These are phyloP conservation scores for Aspergillus homomorphus DNA, from an alignment of 495 filamentous ascomycete species.

Conservation along the genomic window DNA sequence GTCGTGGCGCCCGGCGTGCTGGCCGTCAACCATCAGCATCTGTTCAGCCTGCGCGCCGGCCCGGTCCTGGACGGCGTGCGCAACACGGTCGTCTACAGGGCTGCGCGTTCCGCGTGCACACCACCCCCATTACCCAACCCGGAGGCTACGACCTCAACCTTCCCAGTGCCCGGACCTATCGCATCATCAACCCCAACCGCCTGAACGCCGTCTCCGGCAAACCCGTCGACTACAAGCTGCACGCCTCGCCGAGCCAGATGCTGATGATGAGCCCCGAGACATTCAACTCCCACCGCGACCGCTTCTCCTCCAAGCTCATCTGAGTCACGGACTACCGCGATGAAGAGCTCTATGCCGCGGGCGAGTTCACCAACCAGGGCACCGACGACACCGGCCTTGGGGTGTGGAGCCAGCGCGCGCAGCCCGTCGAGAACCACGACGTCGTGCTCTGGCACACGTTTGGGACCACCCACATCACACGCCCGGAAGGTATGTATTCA, in stretches of 20 bases:
- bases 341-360: slow-evolving; percentile 73
- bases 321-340: slow-evolving; percentile 79
- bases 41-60: slow-evolving; percentile 85
- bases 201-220: slow-evolving; percentile 68
- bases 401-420: slow-evolving; percentile 18
- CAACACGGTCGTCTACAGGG: slow-evolving; percentile 55
- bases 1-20: slow-evolving; percentile 81
- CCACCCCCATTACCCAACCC: slow-evolving; percentile 57
- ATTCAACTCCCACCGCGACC: slow-evolving; percentile 70
- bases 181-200: slow-evolving; percentile 71
- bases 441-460: slow-evolving; percentile 53
- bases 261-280: slow-evolving; percentile 68
- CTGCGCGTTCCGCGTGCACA: slow-evolving; percentile 59
- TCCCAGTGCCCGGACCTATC: slow-evolving; percentile 73
- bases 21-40: slow-evolving; percentile 78
- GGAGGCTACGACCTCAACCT: slow-evolving; percentile 69
- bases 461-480: slow-evolving; percentile 57
- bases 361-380: slow-evolving; percentile 82
- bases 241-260: slow-evolving; percentile 68
- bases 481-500: slow-evolving; percentile 42
- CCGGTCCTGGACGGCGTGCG: slow-evolving; percentile 70
- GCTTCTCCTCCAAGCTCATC: slow-evolving; percentile 72
- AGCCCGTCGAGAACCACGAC: slow-evolving; percentile 48
- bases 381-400: slow-evolving; percentile 47
- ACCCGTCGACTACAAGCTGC: slow-evolving; percentile 76